phyloP scores from a whole-genome alignment of 139 green algal species.

The Asterochloris erici region DNA sequence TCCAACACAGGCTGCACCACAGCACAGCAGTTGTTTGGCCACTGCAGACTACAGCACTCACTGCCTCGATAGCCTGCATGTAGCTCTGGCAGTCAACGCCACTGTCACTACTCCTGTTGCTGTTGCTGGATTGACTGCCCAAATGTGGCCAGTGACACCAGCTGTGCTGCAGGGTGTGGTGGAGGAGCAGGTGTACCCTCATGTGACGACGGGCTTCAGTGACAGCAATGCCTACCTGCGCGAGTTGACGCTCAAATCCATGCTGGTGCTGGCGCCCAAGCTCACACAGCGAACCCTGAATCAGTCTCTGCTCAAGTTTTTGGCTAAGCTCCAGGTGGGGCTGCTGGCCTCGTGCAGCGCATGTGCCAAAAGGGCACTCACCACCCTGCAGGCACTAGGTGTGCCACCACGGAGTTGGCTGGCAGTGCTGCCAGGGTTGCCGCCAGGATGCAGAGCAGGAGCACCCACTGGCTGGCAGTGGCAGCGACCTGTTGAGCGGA shows the following conservation, averaged over 20 bases:
- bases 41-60: too few species aligned
- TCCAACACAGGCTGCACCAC: too few species aligned
- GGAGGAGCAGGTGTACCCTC: conserved; percentile 86
- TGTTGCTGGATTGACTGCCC: not conserved
- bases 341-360: too few species aligned
- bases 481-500: too few species aligned
- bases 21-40: too few species aligned
- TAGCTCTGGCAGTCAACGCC: not conserved
- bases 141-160: not conserved
- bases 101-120: too few species aligned
- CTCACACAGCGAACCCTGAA: conserved; percentile 84
- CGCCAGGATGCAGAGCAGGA: too few species aligned
- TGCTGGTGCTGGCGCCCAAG: conserved; percentile 87
- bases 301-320: conserved; percentile 87
- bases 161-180: conserved; percentile 40
- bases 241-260: conserved; percentile 95
- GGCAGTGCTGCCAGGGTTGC: too few species aligned
- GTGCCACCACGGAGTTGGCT: too few species aligned
- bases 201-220: conserved; percentile 71
- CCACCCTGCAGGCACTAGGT: too few species aligned
- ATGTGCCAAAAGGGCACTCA: too few species aligned
- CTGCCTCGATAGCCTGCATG: not conserved
- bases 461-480: too few species aligned
- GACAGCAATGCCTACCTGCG: conserved; percentile 90
- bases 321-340: conserved; percentile 86